Evolutionary conservation across 441 rosid genomes (phyloP), one percentile per base, ranked within the genome.

Genomic region (Brassica hybrid): DNA sequence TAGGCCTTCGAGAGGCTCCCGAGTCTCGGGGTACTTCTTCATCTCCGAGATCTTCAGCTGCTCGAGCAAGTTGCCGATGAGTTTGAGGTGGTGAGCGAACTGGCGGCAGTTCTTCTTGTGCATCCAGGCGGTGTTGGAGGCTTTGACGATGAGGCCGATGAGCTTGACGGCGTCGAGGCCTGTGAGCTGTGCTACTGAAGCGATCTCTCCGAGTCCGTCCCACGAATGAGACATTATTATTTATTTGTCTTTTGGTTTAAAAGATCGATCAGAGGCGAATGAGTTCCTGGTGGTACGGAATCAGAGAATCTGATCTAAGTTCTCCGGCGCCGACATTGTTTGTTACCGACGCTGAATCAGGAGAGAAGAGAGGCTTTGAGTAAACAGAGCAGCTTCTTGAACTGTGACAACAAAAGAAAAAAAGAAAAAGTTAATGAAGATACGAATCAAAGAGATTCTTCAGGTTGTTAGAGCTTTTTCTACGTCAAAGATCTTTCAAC

Each of bases 31-130:
- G 67, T 93, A 93, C 86, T 50, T 93, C 86, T 93, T 93, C 82
- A 95, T 88, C 85, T 95, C 98, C 3, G 99, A 84, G 80, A 95
- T 88, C 87, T 83, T 95, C 1, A 95, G 93, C 80, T 90, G 94
- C 76, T 93, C 89, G 52, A 95, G 82, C 83, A 95, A 86, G 79
- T 89, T 90, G 27, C 99, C 97, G 38, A 95, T 93, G 86, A 93
- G 85, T 83, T 95, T 91, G 50, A 95, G 81, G 80, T 95, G 98
- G 80, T 83, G 97, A 5, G 99, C 99, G 61, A 95, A 95, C 71
- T 93, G 98, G 68, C 88, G 86, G 86, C 98, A 95, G 62, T 93
- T 95, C 86, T 90, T 93, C 87, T 93, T 95, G 82, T 95, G 99
- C 98, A 93, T 90, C 72, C 97, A 81, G 0, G 99, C 99, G 3